phyloP scores from a whole-genome alignment of 169 alveolate genomes.

The Eimeria falciformis region DNA sequence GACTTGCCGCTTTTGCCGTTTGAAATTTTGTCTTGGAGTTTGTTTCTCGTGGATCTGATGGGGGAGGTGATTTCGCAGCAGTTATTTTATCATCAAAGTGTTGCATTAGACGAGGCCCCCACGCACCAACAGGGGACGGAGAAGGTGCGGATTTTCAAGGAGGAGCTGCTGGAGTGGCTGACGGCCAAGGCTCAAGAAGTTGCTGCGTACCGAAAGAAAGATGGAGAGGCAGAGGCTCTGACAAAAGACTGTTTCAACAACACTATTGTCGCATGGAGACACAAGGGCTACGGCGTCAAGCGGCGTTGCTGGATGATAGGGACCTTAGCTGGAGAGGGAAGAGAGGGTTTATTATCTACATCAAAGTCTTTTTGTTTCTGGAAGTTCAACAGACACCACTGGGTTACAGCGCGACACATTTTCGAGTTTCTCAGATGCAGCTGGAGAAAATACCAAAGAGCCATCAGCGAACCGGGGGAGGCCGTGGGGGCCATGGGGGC shows the following conservation, averaged over 20 bases:
- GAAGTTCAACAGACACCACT: constrained; percentile 68
- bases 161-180: constrained; percentile 78
- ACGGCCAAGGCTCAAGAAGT: constrained; percentile 53
- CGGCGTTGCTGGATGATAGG: constrained; percentile 45
- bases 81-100: constrained; percentile 73
- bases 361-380: constrained; percentile 14
- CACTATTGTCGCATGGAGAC: constrained; percentile 52
- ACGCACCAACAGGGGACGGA: constrained; percentile 81
- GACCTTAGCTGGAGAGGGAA: background rate
- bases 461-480: constrained; percentile 98
- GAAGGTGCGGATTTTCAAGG: constrained; percentile 73
- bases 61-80: constrained; percentile 78
- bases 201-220: constrained; percentile 68
- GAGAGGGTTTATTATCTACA: background rate
- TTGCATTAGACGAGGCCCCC: constrained; percentile 77
- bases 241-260: constrained; percentile 31
- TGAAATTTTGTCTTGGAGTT: constrained; percentile 88
- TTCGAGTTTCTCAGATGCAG: constrained; percentile 81
- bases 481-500: constrained; percentile 99
- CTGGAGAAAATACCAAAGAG: constrained; percentile 93
- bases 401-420: constrained; percentile 72
- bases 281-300: constrained; percentile 11
- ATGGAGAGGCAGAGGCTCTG: constrained; percentile 78
- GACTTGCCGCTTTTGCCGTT: constrained; percentile 88
- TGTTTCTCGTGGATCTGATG: constrained; percentile 80